Evolutionary conservation across 306 rosid species (phyloP).

Genomic region (Potentilla sterilis): DNA sequence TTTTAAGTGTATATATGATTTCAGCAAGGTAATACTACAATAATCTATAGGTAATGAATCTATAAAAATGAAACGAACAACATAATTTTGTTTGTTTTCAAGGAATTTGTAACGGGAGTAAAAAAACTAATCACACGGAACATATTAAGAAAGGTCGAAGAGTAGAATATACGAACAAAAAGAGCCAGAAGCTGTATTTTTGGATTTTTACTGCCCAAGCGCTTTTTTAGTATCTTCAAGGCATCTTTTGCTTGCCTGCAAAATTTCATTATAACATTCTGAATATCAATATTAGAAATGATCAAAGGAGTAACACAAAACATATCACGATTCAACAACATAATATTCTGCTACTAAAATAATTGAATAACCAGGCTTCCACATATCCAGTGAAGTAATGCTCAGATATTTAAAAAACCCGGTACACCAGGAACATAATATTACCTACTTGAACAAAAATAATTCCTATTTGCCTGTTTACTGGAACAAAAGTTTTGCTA

Average conservation of each 20-base stretch:
- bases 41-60: conserved; percentile 4
- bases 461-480: background rate
- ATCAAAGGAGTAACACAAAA: conserved; percentile 9
- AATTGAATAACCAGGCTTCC: conserved; percentile 6
- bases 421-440: background rate
- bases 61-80: background rate
- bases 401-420: background rate
- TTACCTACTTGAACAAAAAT: background rate
- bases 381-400: background rate
- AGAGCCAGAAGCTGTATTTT: conserved; percentile 88
- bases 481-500: background rate
- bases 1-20: background rate
- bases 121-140: conserved; percentile 6
- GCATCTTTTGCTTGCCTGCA: conserved; percentile 98
- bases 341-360: background rate
- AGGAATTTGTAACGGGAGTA: background rate
- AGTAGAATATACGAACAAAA: conserved; percentile 58
- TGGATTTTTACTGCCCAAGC: conserved; percentile 69
- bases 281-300: background rate
- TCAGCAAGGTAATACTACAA: background rate
- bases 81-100: background rate
- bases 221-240: conserved; percentile 86
- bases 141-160: conserved; percentile 14
- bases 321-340: background rate
- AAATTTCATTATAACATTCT: conserved; percentile 27